Evolutionary conservation across 495 filamentous ascomycete species (phyloP).

Genomic region (Penicillium lagena): DNA sequence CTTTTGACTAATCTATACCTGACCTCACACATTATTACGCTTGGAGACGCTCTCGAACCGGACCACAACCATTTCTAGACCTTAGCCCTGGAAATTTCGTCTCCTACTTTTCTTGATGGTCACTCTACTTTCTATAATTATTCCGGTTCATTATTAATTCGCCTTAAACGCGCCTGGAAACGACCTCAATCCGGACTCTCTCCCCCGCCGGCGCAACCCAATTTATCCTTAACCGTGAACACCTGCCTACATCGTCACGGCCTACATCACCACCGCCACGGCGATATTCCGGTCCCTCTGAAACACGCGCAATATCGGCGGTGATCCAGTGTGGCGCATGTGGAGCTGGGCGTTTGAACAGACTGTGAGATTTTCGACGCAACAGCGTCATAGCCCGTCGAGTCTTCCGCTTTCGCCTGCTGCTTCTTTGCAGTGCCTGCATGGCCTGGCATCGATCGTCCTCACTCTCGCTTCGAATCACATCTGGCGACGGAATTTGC

Average conservation of each 20-base stretch:
- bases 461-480: slow-evolving; percentile 1
- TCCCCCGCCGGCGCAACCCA: slow-evolving; percentile 6
- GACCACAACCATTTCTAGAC: slow-evolving; percentile 11
- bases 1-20: slow-evolving; percentile 10
- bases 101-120: slow-evolving; percentile 10
- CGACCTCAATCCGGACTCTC: slow-evolving; percentile 2
- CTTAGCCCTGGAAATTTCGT: slow-evolving; percentile 2
- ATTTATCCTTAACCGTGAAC: slow-evolving; percentile 22
- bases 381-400: slow-evolving; percentile 10
- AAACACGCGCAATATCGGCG: slow-evolving; percentile 18
- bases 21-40: not conserved
- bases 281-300: slow-evolving; percentile 5
- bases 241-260: slow-evolving; percentile 9
- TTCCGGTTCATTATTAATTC: slow-evolving; percentile 16
- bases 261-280: slow-evolving; percentile 2
- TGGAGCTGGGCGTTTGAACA: slow-evolving; percentile 7
- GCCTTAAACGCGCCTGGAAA: not conserved
- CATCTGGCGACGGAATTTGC: not conserved
- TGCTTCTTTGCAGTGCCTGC: slow-evolving; percentile 3
- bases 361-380: slow-evolving; percentile 1
- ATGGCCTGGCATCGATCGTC: slow-evolving; percentile 10
- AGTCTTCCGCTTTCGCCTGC: not conserved
- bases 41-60: slow-evolving; percentile 8
- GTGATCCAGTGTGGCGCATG: slow-evolving; percentile 13
- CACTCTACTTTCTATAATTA: slow-evolving; percentile 22